Evolutionary conservation across 331 rosid species (phyloP).

Genomic region (Erythrophleum ivorense): DNA sequence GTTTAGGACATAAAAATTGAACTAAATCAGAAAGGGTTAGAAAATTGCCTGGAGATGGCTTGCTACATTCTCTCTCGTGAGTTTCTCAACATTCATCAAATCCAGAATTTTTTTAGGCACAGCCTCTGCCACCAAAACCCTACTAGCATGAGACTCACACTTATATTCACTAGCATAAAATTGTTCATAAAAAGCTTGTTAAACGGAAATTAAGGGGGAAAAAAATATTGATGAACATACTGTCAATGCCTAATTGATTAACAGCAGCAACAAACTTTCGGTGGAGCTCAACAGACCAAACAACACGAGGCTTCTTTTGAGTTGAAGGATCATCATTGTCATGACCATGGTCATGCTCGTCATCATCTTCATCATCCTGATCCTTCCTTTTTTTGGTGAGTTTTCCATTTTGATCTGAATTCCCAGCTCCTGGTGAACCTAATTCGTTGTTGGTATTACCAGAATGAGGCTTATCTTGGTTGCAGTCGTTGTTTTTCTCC

Average conservation of each 20-base stretch:
- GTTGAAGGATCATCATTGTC: slow-evolving; percentile 75
- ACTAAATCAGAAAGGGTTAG: slow-evolving; percentile 27
- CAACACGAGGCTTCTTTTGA: slow-evolving; percentile 98
- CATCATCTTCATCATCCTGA: slow-evolving; percentile 78
- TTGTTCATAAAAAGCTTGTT: background rate
- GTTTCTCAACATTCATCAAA: slow-evolving; percentile 94
- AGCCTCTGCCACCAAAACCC: slow-evolving; percentile 75
- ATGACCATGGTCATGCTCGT: slow-evolving; percentile 65
- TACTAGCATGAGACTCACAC: slow-evolving; percentile 5
- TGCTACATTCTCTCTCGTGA: slow-evolving; percentile 96
- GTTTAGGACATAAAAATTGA: slow-evolving; percentile 28
- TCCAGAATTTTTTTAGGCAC: slow-evolving; percentile 96
- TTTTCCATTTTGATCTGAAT: slow-evolving; percentile 72
- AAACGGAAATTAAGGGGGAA: background rate
- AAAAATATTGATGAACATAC: slow-evolving; percentile 50
- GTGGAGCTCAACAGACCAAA: slow-evolving; percentile 97
- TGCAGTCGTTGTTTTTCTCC: slow-evolving; percentile 58
- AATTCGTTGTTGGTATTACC: slow-evolving; percentile 48
- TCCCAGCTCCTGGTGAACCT: slow-evolving; percentile 53
- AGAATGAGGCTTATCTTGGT: slow-evolving; percentile 50
- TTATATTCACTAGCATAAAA: slow-evolving; percentile 11
- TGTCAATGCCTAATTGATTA: slow-evolving; percentile 92
- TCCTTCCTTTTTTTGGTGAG: slow-evolving; percentile 76
- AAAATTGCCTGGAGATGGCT: slow-evolving; percentile 95
- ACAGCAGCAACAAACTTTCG: slow-evolving; percentile 95